These are phyloP conservation scores for Kodamaea fukazawae DNA, from an alignment of 805 yeast species.

Conservation along the genomic window DNA sequence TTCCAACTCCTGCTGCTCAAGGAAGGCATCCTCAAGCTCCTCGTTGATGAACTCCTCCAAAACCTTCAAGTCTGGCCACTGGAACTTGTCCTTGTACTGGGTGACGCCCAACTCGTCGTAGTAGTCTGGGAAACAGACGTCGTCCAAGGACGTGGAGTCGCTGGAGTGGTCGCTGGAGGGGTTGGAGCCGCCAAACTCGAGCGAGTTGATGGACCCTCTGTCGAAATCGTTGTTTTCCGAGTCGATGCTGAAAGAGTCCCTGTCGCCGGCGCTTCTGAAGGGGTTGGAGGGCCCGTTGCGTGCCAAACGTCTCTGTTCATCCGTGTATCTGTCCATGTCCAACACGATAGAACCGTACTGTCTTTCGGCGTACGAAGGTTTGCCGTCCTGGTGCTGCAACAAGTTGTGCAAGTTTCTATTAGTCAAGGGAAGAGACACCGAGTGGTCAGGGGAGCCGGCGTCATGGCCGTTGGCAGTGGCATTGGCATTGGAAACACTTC, in stretches of 20 bases:
- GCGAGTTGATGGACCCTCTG: slow-evolving; percentile 19
- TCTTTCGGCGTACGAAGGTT: slow-evolving; percentile 11
- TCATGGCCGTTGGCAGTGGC: too few relatives aligned
- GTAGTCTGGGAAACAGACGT: slow-evolving; percentile 87
- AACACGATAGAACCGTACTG: slow-evolving; percentile 28
- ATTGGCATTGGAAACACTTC: too few relatives aligned
- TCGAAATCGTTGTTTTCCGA: slow-evolving; percentile 19
- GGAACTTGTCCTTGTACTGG: slow-evolving; percentile 26
- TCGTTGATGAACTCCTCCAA: slow-evolving; percentile 74
- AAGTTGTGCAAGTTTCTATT: slow-evolving; percentile 35
- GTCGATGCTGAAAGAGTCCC: not conserved
- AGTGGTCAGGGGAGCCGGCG: too few relatives aligned
- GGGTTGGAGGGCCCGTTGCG: slow-evolving; percentile 11
- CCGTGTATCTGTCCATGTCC: slow-evolving; percentile 40
- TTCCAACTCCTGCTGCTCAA: slow-evolving; percentile 20
- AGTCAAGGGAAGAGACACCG: slow-evolving; percentile 30
- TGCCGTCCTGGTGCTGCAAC: slow-evolving; percentile 12
- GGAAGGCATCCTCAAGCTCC: slow-evolving; percentile 47
- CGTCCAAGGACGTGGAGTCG: slow-evolving; percentile 76
- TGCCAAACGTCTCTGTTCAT: slow-evolving; percentile 27
- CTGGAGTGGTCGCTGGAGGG: slow-evolving; percentile 62
- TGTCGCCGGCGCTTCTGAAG: slow-evolving; percentile 4
- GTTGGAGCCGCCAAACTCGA: slow-evolving; percentile 53
- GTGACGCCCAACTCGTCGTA: slow-evolving; percentile 32
- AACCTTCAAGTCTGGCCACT: slow-evolving; percentile 83